Conservation (phyloP, 2,329 filamentous ascomycete species). For the Fusarium setosum region DNA sequence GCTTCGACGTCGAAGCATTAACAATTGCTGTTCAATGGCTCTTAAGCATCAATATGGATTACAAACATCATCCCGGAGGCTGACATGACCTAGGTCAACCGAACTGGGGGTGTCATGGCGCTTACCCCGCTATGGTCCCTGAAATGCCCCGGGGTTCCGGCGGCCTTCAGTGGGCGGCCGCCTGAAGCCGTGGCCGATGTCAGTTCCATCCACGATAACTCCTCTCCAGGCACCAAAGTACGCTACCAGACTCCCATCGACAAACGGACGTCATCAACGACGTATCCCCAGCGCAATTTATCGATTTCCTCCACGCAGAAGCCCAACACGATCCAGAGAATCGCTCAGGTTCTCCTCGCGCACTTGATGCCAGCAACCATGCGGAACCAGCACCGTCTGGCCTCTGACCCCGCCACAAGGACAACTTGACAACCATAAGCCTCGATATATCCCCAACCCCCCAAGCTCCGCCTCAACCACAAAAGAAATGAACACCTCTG, state of each 20-base stretch:
- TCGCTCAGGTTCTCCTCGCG: constrained; percentile 1
- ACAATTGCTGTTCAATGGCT: no score
- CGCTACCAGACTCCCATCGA: neutral
- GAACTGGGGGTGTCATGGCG: neutral
- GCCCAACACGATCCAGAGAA: neutral
- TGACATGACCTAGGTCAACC: neutral
- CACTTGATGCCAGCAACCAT: constrained; percentile 43
- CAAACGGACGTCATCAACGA: constrained; percentile 22
- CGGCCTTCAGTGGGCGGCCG: constrained; percentile 29
- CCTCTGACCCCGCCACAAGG: constrained; percentile 39
- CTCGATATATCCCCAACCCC: constrained; percentile 12
- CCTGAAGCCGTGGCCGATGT: constrained; percentile 6
- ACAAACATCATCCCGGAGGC: neutral
- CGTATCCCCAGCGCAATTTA: neutral
- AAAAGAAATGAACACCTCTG: constrained; percentile 54
- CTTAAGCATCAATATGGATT: no score
- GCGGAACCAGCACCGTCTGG: constrained; percentile 44
- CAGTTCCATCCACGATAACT: neutral
- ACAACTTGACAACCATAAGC: constrained; percentile 40
- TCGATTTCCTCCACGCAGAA: no score
- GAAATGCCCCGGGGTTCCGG: constrained; percentile 17
- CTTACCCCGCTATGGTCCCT: constrained; percentile 24
- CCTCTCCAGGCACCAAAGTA: constrained; percentile 35
- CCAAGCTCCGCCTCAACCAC: constrained; percentile 16
- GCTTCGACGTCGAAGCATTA: no score